phyloP scores from a whole-genome alignment of 257 asterid species.

The Plantago elongata region DNA sequence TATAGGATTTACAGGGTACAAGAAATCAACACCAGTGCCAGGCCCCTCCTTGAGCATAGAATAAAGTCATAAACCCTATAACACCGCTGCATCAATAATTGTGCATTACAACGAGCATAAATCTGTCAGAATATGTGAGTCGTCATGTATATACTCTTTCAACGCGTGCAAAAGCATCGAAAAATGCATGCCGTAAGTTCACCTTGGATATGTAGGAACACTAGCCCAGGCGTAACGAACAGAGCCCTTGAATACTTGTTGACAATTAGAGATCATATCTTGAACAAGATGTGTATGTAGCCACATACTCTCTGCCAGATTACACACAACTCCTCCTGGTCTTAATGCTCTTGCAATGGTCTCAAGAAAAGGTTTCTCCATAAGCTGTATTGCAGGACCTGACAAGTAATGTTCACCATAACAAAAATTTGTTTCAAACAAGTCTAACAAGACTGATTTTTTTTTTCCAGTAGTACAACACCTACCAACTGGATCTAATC shows the following conservation, averaged over 20 bases:
- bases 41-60: slow-evolving; percentile 79
- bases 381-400: slow-evolving; percentile 97
- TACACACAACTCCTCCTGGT: slow-evolving; percentile 95
- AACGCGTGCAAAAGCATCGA: background rate
- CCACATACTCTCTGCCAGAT: slow-evolving; percentile 99
- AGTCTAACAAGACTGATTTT: background rate
- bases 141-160: background rate
- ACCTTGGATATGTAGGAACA: slow-evolving; percentile 98
- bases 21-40: slow-evolving; percentile 50
- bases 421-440: too few relatives aligned
- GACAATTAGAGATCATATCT: slow-evolving; percentile 73
- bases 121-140: background rate
- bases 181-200: too few relatives aligned
- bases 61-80: slow-evolving; percentile 85
- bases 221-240: slow-evolving; percentile 89
- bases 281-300: slow-evolving; percentile 93
- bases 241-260: slow-evolving; percentile 72
- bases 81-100: slow-evolving; percentile 51
- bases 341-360: slow-evolving; percentile 71
- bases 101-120: background rate
- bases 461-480: background rate
- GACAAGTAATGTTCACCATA: slow-evolving; percentile 3
- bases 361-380: slow-evolving; percentile 86
- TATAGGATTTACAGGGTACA: slow-evolving; percentile 83
- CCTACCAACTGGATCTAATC: slow-evolving; percentile 95